These are phyloP conservation scores for Geosmithia flava DNA, from an alignment of 2,329 filamentous ascomycete species.

Conservation along the genomic window DNA sequence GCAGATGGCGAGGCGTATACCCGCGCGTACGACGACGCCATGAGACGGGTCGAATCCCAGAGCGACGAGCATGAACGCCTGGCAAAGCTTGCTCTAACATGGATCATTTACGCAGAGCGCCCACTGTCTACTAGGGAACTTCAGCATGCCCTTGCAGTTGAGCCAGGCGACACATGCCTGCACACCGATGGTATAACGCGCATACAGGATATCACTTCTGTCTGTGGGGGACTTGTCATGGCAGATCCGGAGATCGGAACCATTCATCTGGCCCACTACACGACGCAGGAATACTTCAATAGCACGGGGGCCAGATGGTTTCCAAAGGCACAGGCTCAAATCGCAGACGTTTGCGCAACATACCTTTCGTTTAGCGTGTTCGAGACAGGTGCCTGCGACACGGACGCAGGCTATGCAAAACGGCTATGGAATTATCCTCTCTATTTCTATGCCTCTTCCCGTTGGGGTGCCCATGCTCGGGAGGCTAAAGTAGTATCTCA, in stretches of 20 bases:
- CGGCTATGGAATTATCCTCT: not conserved
- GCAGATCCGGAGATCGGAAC: slow-evolving; percentile 21
- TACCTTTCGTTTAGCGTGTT: slow-evolving; percentile 1
- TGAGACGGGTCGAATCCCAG: slow-evolving; percentile 27
- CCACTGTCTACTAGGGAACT: slow-evolving; percentile 20
- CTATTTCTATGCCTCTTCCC: not conserved
- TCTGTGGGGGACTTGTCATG: slow-evolving; percentile 26
- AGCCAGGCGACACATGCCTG: slow-evolving; percentile 10
- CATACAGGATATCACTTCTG: slow-evolving; percentile 16
- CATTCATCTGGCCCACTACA: slow-evolving; percentile 29
- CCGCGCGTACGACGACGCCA: slow-evolving; percentile 24
- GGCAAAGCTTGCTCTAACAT: slow-evolving; percentile 22
- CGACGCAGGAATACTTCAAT: slow-evolving; percentile 29
- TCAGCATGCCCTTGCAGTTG: slow-evolving; percentile 25
- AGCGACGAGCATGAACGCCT: slow-evolving; percentile 11
- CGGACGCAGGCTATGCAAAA: not conserved
- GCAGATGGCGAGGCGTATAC: slow-evolving; percentile 15
- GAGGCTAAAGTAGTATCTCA: not conserved
- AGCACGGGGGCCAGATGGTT: slow-evolving; percentile 14
- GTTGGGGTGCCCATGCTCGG: not conserved
- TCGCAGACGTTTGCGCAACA: slow-evolving; percentile 6
- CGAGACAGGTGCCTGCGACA: slow-evolving; percentile 5
- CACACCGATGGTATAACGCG: slow-evolving; percentile 19
- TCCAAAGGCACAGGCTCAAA: slow-evolving; percentile 9
- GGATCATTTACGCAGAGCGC: slow-evolving; percentile 23